Conservation (phyloP, 805 yeast species). For the Scheffersomyces amazonensis region DNA sequence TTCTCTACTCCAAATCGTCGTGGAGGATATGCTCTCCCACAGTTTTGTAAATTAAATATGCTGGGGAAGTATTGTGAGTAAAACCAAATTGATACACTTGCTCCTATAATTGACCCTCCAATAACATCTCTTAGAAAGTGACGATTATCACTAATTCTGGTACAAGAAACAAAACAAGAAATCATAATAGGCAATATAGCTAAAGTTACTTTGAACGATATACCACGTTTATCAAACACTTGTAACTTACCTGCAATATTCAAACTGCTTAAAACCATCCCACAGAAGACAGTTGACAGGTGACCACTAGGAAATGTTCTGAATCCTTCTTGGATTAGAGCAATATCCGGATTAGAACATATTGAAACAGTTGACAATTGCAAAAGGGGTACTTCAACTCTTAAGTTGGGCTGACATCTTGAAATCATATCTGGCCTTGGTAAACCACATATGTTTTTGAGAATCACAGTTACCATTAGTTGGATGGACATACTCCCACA, state of each 20-base stretch:
- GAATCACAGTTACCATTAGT: slow-evolving; percentile 31
- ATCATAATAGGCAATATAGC: slow-evolving; percentile 32
- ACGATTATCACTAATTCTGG: slow-evolving; percentile 48
- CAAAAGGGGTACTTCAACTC: slow-evolving; percentile 3
- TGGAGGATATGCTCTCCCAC: slow-evolving; percentile 45
- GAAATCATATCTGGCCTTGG: slow-evolving; percentile 26
- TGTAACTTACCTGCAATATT: slow-evolving; percentile 31
- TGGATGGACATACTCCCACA: slow-evolving; percentile 38
- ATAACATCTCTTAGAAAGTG: slow-evolving; percentile 41
- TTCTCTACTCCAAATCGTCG: slow-evolving; percentile 29
- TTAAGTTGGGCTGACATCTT: slow-evolving; percentile 18
- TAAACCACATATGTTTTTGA: slow-evolving; percentile 25
- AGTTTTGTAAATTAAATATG: slow-evolving; percentile 18
- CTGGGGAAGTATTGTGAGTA: slow-evolving; percentile 44
- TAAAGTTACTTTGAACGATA: slow-evolving; percentile 27
- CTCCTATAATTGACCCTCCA: slow-evolving; percentile 38
- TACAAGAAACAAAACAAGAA: slow-evolving; percentile 32
- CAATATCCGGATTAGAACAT: slow-evolving; percentile 13
- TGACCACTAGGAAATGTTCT: slow-evolving; percentile 29
- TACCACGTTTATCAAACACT: slow-evolving; percentile 33
- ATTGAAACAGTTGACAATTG: slow-evolving; percentile 12
- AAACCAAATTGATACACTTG: slow-evolving; percentile 24
- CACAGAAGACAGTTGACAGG: slow-evolving; percentile 26
- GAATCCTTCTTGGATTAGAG: slow-evolving; percentile 21
- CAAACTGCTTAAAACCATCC: slow-evolving; percentile 31